Evolutionary conservation across 2,329 filamentous ascomycete species (phyloP).

Genomic region (Fusarium globosum): DNA sequence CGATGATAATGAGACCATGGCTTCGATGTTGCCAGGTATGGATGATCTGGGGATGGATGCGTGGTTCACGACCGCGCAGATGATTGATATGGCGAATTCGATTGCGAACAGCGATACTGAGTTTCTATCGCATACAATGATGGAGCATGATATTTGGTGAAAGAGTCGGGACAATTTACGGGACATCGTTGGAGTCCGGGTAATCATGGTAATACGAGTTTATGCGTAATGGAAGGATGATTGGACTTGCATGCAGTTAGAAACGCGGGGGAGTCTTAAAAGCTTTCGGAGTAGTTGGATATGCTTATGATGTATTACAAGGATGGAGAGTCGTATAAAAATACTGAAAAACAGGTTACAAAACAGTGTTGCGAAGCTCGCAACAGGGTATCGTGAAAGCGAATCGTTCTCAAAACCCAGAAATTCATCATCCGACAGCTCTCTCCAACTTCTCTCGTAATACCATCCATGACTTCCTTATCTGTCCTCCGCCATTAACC

Average conservation of each 20-base stretch:
- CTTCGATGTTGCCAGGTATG: constrained; percentile 26
- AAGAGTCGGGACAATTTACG: background rate
- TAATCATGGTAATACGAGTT: background rate
- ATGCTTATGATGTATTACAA: background rate
- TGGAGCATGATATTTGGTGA: constrained; percentile 57
- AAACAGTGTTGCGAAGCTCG: too few relatives aligned
- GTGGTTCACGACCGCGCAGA: constrained; percentile 57
- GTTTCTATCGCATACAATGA: constrained; percentile 59
- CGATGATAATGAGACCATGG: constrained; percentile 31
- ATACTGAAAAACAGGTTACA: too few relatives aligned
- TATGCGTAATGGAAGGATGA: background rate
- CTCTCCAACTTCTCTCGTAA: constrained; percentile 5
- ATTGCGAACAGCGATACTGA: constrained; percentile 58
- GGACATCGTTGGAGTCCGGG: background rate
- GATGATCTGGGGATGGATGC: constrained; percentile 46
- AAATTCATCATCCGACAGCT: background rate
- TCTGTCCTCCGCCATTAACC: background rate
- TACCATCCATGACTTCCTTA: background rate
- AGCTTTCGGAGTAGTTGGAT: background rate
- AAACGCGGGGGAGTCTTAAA: accelerated
- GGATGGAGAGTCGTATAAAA: background rate
- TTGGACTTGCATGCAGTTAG: background rate
- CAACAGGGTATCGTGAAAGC: constrained; percentile 2
- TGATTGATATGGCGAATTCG: constrained; percentile 60
- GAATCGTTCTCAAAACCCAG: accelerated